These are phyloP conservation scores for Cladosporium austrohemisphaericum DNA, from an alignment of 2,329 filamentous ascomycete genomes.

Conservation along the genomic window DNA sequence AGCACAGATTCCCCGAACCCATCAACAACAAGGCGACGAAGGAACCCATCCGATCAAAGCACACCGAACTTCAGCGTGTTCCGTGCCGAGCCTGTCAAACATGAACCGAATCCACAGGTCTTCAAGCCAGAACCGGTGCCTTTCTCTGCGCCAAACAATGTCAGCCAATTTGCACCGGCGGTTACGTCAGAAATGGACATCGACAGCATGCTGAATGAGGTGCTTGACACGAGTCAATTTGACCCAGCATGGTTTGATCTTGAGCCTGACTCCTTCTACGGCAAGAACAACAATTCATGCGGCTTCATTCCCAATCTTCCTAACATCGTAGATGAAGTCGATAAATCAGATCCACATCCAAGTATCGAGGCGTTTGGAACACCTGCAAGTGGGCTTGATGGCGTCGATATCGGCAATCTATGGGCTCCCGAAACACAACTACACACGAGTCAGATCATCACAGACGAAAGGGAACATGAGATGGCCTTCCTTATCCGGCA, in stretches of 20 bases:
- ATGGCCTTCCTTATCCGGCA: conserved; percentile 58
- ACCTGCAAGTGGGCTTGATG: conserved; percentile 2
- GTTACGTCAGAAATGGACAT: conserved; percentile 12
- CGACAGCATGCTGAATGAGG: conserved; percentile 13
- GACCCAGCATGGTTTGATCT: conserved; percentile 33
- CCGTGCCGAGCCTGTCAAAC: neutral
- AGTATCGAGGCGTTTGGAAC: conserved; percentile 10
- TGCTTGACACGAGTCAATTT: conserved; percentile 21
- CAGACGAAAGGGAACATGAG: conserved; percentile 48
- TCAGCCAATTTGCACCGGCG: neutral
- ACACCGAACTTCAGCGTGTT: conserved; percentile 9
- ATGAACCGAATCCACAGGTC: neutral
- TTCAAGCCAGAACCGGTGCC: conserved; percentile 7
- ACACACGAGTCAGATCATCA: conserved; percentile 32
- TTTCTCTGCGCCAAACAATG: neutral
- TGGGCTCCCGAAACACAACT: conserved; percentile 31
- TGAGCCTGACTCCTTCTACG: conserved; percentile 30
- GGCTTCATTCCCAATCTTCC: conserved; percentile 32
- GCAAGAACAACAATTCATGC: conserved; percentile 29
- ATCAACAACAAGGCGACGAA: neutral
- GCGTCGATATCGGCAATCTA: conserved; percentile 17
- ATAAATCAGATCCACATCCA: conserved; percentile 17
- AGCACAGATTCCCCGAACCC: conserved; percentile 8
- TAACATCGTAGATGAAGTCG: conserved; percentile 33
- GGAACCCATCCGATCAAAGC: conserved; percentile 8